Base-by-base conservation (phyloP, 139 green algal genomes). In the Chlorella sorokiniana region DNA sequence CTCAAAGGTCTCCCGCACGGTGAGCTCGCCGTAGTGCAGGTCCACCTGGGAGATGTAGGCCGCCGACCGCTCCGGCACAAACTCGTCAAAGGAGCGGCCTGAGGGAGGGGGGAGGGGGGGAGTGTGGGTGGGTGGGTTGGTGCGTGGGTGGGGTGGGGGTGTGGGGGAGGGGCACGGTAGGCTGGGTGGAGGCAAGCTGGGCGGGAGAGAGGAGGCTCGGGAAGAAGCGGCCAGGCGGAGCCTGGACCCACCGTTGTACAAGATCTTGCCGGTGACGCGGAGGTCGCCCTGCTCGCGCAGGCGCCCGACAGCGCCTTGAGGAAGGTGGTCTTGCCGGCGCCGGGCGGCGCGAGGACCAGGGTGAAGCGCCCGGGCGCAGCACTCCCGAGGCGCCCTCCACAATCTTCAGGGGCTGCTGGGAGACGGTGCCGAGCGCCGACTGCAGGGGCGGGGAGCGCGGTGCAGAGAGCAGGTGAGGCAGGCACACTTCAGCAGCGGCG, bases 331-430 rank as follows among this genome's bases (percentile, higher is more conserved):
- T 94, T 94, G 44, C 92, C 92, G 63, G n/a, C 42, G 10, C 88
- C 84, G 48, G 91, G 92, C 27, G 91, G 92, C 0, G 91, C 92
- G 59, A 95, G 84, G 72, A 95, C 85, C 69, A 95, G 82, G 1
- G 88, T 93, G 52, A 88, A 82, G 14, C 40, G 42, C 78, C 78
- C 41, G 84, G 84, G 38, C 73, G 81, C 37, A 88, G 52, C 51
- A 88, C 78, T 25, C 84, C 84, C 51, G 37, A 76, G 29, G 73
- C 79, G 7, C 83, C 78, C 54, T 87, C 69, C 18, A 87, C 56
- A 20, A 87, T 54, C 59, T 61, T 35, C 63, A 82, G 37, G 14
- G 44, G 61, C 11, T 45, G 77, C 63, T 54, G 33, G 5, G 42
- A 35, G 23, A 41, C n/a, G 23, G 72, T 45, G 8, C 73, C 73